Evolutionary conservation across 352 stramenopile genomes (phyloP), one percentile per base, ranked within the genome.

Genomic region (Pythium plurisporium): DNA sequence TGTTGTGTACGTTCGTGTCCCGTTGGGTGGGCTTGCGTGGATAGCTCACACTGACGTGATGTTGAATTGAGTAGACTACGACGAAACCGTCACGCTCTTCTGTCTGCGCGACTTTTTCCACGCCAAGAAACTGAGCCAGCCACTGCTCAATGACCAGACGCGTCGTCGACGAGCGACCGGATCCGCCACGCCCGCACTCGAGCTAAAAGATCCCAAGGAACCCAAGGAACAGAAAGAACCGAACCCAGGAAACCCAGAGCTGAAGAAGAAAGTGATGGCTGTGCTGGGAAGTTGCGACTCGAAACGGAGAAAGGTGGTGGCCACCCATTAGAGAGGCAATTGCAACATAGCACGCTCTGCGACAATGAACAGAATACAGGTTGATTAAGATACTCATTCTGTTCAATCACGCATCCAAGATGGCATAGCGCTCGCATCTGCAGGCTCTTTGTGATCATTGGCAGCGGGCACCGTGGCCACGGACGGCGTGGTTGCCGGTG

Each of bases 11-110:
- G 81, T 68, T 5, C 7, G 12, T 43, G 26, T 25, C 3, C 12
- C 36, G 25, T 2, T 0, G 7, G 9, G 15, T 36, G 20, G 17
- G 25, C 22, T 2, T 25, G 25, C 1, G 5, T 29, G 42, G 36
- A 22, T 50, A 23, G 11, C 30, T 38, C 4, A 62, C 20, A 34
- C 27, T 36, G 20, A 2, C 14, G 31, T 42, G 34, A 19, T 17
- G 33, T 30, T 40, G 26, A n/a, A n/a, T n/a, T n/a, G n/a, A 7
- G 22, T 29, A 92, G 82, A 90, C 50, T 90, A 90, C 34, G 73
- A 74, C 19, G 82, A 92, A 59, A 92, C 82, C 0, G 79, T 92
- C 31, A 86, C 78, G 36, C 67, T 92, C 33, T 92, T 92, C 52
- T 89, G 79, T 47, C 62, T 85, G 36, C 54, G 62, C 10, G 82